A percentile compares a stretch with the other conserved stretches of the same genome.
Evolutionary conservation across 495 filamentous ascomycete species (phyloP).

Genomic region (Elasticomyces elasticus): DNA sequence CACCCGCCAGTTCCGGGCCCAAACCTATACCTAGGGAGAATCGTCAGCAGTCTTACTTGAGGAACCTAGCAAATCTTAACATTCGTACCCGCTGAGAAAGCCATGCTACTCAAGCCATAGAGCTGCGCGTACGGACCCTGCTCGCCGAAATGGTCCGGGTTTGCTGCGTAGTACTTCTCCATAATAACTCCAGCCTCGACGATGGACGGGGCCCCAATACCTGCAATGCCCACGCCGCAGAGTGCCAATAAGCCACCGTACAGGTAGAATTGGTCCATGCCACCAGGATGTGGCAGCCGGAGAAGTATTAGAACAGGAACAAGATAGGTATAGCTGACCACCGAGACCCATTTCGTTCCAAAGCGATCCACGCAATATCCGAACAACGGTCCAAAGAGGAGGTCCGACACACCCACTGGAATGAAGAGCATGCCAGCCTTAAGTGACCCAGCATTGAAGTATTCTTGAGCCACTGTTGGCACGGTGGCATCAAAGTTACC

Average conservation of each 20-base stretch:
- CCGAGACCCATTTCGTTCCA: slow-evolving; percentile 42
- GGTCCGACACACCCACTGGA: slow-evolving; percentile 41
- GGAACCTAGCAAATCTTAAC: too few relatives aligned
- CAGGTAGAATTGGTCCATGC: slow-evolving; percentile 30
- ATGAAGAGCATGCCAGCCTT: slow-evolving; percentile 52
- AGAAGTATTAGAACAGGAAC: slow-evolving; percentile 43
- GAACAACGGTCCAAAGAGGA: slow-evolving; percentile 42
- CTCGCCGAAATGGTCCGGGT: slow-evolving; percentile 37
- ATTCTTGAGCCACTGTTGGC: slow-evolving; percentile 40
- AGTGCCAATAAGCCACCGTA: slow-evolving; percentile 41
- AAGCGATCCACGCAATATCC: slow-evolving; percentile 43
- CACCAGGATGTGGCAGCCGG: slow-evolving; percentile 36
- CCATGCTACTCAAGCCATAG: slow-evolving; percentile 45
- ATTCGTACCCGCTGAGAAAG: slow-evolving; percentile 44
- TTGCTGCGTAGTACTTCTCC: slow-evolving; percentile 33
- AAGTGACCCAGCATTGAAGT: slow-evolving; percentile 47
- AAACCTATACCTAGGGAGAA: too few relatives aligned
- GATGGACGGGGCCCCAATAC: slow-evolving; percentile 38
- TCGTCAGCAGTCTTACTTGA: too few relatives aligned
- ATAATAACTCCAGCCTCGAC: slow-evolving; percentile 31
- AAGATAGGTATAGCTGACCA: slow-evolving; percentile 40
- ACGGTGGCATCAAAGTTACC: slow-evolving; percentile 47
- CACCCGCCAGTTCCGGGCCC: slow-evolving; percentile 41
- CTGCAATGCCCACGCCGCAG: slow-evolving; percentile 40
- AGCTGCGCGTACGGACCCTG: slow-evolving; percentile 49